Evolutionary conservation across 208 protist species (phyloP).

Genomic region (Blastocrithidia nonstop): DNA sequence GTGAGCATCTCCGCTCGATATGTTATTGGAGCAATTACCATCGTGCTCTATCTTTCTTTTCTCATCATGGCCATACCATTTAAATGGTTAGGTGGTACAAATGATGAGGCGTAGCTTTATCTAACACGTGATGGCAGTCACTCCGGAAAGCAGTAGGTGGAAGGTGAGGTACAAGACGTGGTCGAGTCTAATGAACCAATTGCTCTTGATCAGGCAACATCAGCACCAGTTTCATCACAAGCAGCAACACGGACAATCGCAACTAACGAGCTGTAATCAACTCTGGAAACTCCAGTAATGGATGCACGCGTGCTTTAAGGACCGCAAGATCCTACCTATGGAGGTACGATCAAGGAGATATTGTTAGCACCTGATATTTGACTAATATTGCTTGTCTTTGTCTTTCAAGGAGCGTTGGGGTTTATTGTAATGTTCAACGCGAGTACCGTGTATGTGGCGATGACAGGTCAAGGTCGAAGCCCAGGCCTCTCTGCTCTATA

Average conservation of each 20-base stretch:
- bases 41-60: conserved; percentile 19
- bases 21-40: conserved; percentile 23
- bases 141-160: no score
- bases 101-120: conserved; percentile 10
- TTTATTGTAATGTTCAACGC: conserved; percentile 47
- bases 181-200: no score
- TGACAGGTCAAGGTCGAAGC: conserved; percentile 21
- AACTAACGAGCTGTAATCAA: no score
- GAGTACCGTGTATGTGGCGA: conserved; percentile 44
- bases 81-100: conserved; percentile 29
- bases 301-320: no score
- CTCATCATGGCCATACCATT: conserved; percentile 31
- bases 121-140: no score
- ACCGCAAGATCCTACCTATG: conserved; percentile 37
- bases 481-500: conserved; percentile 27
- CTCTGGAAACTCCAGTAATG: no score
- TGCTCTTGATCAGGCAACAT: no score
- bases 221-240: no score
- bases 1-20: conserved; percentile 7
- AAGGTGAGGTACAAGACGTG: no score
- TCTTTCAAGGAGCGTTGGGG: conserved; percentile 31
- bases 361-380: conserved; percentile 23
- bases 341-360: conserved; percentile 19
- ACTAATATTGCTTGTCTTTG: conserved; percentile 30
- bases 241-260: no score